phyloP scores from a whole-genome alignment of 306 rosid genomes.

The Oemleria cerasiformis region DNA sequence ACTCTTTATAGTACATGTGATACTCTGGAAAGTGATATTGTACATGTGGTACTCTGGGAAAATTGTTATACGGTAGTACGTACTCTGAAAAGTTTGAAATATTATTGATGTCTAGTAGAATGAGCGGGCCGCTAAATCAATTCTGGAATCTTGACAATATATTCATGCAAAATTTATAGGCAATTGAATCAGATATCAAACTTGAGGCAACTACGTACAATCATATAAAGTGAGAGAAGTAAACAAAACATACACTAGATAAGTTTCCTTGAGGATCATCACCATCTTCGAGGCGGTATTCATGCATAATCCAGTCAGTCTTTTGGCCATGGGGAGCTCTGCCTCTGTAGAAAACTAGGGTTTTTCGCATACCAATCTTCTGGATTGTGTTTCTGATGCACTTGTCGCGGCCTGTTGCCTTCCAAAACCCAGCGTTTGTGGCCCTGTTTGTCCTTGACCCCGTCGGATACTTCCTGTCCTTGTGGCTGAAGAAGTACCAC shows the following conservation, averaged over 20 bases:
- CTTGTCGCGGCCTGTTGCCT: slow-evolving; percentile 94
- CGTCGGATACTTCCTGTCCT: slow-evolving; percentile 91
- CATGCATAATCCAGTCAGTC: slow-evolving; percentile 98
- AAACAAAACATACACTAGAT: slow-evolving; percentile 32
- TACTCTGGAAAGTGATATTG: no score
- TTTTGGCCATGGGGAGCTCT: slow-evolving; percentile 97
- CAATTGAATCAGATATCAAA: no score
- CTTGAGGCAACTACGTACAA: no score
- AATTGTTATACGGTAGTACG: no score
- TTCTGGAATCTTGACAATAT: no score
- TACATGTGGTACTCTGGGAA: no score
- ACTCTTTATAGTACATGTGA: no score
- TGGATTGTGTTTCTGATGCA: slow-evolving; percentile 71
- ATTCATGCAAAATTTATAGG: no score
- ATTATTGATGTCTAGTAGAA: no score
- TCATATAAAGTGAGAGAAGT: background rate
- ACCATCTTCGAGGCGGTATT: slow-evolving; percentile 79
- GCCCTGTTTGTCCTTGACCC: slow-evolving; percentile 98
- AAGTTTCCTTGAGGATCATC: slow-evolving; percentile 47
- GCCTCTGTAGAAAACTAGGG: slow-evolving; percentile 89
- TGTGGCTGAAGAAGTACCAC: slow-evolving; percentile 98
- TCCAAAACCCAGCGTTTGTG: slow-evolving; percentile 94
- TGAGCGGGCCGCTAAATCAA: no score
- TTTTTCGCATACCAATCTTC: slow-evolving; percentile 93
- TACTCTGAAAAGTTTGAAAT: no score